Evolutionary conservation across 176 grass and related monocot genomes (phyloP), one percentile per base, ranked within the genome.

Genomic region (Areca catechu): DNA sequence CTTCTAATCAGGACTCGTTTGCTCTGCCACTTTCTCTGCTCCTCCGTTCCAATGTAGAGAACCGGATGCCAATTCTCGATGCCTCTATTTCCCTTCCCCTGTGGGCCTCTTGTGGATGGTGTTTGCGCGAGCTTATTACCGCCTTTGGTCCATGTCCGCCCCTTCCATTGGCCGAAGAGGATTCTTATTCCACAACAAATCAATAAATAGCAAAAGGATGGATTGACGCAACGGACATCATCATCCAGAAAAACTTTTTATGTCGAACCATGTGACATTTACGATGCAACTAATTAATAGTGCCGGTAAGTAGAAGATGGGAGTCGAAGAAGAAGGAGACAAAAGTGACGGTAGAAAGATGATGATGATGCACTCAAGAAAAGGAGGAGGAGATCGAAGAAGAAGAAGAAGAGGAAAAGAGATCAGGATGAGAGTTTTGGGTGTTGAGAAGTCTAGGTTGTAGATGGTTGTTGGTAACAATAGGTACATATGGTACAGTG

Each of bases 171-270:
- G 27, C 71, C 63, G 80, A 57, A 58, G 74, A 86, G 82, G 68
- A 62, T 63, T 65, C 77, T 82, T 82, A 63, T 80, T 80, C 82
- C 83, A 77, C 57, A 78, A 90, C 71, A 84, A 87, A 96, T 87
- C 68, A 96, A 90, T 87, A 87, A 96, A 96, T 84, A 82, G 77
- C 78, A 22, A 78, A 78, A 69, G 29, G 54, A 49, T 24, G 20
- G 66, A 57, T 54, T 57, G 30, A 48, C 20, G 19, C 30, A 27
- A 54, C n/a, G 49, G 53, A 60, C 57, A 60, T 25, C 25, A 64
- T 56, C 74, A 77, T 78, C 73, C 16, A 56, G 48, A 48, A 66
- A 63, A 71, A 60, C 63, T 62, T 50, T 50, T 61, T 71, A 68
- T 60, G 34, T 43, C 3, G 30, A 34, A 34, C 30, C 30, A 34